Conservation (phyloP, 768 basidiomycete species). For the Piloderma croceum region DNA sequence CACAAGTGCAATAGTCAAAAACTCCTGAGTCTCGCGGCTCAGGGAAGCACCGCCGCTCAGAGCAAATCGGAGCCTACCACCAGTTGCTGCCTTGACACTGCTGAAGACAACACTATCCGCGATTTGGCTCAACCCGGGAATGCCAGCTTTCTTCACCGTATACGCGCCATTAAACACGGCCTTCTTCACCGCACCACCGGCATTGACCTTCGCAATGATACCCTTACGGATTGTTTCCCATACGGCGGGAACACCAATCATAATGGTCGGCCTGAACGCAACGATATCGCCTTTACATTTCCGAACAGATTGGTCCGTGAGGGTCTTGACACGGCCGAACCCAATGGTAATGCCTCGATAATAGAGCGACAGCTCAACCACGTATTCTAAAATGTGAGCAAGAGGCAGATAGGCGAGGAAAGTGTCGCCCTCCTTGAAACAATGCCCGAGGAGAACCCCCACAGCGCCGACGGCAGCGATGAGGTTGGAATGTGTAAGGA, state of each 20-base stretch:
- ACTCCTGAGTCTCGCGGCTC: constrained; percentile 84
- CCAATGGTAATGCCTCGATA: constrained; percentile 78
- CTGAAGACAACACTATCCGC: constrained; percentile 76
- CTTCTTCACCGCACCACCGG: constrained; percentile 62
- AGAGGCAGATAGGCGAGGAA: constrained; percentile 92
- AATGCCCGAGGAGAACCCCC: constrained; percentile 60
- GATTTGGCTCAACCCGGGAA: constrained; percentile 60
- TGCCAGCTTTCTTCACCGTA: constrained; percentile 61
- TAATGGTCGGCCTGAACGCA: constrained; percentile 78
- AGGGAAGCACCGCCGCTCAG: constrained; percentile 86
- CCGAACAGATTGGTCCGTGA: constrained; percentile 90
- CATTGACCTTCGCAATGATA: constrained; percentile 75
- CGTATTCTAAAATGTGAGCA: constrained; percentile 93
- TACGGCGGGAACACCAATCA: constrained; percentile 93
- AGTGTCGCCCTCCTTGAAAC: constrained; percentile 52
- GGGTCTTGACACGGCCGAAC: constrained; percentile 91
- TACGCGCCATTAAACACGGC: constrained; percentile 77
- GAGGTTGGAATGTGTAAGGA: constrained; percentile 83
- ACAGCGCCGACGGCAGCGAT: constrained; percentile 85
- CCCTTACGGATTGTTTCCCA: constrained; percentile 98
- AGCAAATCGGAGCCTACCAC: constrained; percentile 77
- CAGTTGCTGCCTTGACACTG: constrained; percentile 76
- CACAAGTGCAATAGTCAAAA: constrained; percentile 75
- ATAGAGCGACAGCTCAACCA: constrained; percentile 77
- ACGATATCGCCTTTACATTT: constrained; percentile 77